Conservation (phyloP, 2,329 filamentous ascomycete species). For the Orbilia brochopaga region DNA sequence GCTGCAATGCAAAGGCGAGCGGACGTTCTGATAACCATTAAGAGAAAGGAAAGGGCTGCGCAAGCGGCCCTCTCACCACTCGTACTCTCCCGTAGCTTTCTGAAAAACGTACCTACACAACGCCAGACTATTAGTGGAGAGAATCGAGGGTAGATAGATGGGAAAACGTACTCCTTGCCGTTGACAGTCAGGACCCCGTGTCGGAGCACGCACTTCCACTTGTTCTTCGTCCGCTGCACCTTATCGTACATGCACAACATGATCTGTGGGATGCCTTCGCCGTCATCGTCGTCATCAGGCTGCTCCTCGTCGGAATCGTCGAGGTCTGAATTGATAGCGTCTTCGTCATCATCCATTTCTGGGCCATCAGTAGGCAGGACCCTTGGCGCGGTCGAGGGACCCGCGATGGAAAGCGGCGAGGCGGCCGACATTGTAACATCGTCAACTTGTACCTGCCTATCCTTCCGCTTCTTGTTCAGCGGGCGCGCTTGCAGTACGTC, state of each 20-base stretch:
- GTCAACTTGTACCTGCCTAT: background rate
- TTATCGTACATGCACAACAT: conserved; percentile 99
- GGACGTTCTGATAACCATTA: no score
- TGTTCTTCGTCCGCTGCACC: conserved; percentile 98
- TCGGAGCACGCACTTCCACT: conserved; percentile 98
- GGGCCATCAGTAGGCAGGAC: conserved; percentile 65
- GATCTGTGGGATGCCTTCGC: conserved; percentile 84
- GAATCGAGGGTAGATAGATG: background rate
- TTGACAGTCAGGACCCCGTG: conserved; percentile 93
- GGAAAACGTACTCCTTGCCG: conserved; percentile 75
- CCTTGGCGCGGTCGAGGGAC: conserved; percentile 45
- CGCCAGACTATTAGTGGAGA: conserved; percentile 53
- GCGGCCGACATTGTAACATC: conserved; percentile 2
- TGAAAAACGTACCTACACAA: conserved; percentile 81
- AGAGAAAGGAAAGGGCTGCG: background rate
- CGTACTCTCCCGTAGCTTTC: conserved; percentile 95
- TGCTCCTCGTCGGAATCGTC: conserved; percentile 88
- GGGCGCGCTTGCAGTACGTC: conserved; percentile 38
- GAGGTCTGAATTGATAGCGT: conserved; percentile 97
- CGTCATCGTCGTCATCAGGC: conserved; percentile 80
- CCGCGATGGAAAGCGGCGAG: conserved; percentile 21
- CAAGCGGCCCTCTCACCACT: conserved; percentile 72
- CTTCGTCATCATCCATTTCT: conserved; percentile 83
- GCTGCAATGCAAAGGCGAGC: no score
- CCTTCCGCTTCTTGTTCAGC: conserved; percentile 35